A percentile compares a stretch with the other conserved stretches of the same genome.
Conservation (phyloP, 225 moss, liverwort and hornwort species). For the Polytrichum commune region DNA sequence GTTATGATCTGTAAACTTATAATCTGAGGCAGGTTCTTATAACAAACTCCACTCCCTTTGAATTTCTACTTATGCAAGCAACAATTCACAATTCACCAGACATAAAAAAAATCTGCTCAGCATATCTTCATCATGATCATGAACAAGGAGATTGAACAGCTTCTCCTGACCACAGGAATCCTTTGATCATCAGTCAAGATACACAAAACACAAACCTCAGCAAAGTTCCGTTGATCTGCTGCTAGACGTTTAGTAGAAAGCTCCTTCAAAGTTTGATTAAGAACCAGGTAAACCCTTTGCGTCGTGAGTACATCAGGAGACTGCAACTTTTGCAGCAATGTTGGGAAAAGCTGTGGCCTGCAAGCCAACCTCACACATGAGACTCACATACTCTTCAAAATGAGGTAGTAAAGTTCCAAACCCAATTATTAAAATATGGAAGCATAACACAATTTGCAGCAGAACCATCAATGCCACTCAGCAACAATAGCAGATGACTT, state of each 20-base stretch:
- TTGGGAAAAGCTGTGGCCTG: conserved; percentile 98
- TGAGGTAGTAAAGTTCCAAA: neutral
- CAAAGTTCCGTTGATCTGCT: conserved; percentile 92
- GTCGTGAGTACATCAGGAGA: conserved; percentile 92
- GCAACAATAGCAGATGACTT: neutral
- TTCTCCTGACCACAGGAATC: too few species aligned
- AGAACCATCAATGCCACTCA: neutral
- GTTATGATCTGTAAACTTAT: too few species aligned
- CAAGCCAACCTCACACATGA: conserved; percentile 20
- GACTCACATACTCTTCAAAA: conserved; percentile 4
- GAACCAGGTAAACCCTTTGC: conserved; percentile 95
- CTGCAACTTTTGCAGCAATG: conserved; percentile 95
- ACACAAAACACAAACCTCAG: conserved; percentile 50
- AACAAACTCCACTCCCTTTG: too few species aligned
- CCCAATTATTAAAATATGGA: neutral
- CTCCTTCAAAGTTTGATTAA: conserved; percentile 98
- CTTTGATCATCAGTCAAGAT: too few species aligned
- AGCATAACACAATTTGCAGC: neutral
- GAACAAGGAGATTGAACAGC: too few species aligned
- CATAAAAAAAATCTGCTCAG: too few species aligned
- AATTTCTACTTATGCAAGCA: too few species aligned
- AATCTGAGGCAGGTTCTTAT: too few species aligned
- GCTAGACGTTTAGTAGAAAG: conserved; percentile 93
- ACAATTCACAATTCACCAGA: too few species aligned
- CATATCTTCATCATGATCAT: too few species aligned